phyloP scores from a whole-genome alignment of 768 basidiomycete species.

The Boletellus ananas region DNA sequence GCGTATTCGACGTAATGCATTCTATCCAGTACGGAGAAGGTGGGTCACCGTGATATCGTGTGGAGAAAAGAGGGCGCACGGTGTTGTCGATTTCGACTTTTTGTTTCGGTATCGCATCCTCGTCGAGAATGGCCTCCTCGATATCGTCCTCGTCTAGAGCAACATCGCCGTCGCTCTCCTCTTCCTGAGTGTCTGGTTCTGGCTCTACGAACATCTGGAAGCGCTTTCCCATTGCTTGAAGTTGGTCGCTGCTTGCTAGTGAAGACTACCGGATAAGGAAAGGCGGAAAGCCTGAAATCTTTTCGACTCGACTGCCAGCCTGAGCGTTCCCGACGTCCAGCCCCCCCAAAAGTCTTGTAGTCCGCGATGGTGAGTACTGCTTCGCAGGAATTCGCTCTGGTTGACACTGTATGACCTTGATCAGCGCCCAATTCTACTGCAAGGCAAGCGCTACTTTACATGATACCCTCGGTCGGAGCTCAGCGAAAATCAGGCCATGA shows the following conservation, averaged over 20 bases:
- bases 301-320: slow-evolving; percentile 11
- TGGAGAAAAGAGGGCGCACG: slow-evolving; percentile 36
- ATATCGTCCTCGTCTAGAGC: slow-evolving; percentile 76
- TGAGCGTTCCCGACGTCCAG: not conserved
- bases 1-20: slow-evolving; percentile 76
- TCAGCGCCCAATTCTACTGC: slow-evolving; percentile 71
- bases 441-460: slow-evolving; percentile 39
- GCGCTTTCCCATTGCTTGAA: slow-evolving; percentile 13
- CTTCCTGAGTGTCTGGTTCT: slow-evolving; percentile 18
- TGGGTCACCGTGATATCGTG: no score
- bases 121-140: slow-evolving; percentile 60
- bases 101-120: slow-evolving; percentile 76
- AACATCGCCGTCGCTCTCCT: slow-evolving; percentile 39
- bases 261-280: slow-evolving; percentile 24
- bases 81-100: slow-evolving; percentile 72
- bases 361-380: slow-evolving; percentile 14
- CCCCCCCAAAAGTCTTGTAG: not conserved
- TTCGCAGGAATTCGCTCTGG: not conserved
- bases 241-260: not conserved
- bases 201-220: slow-evolving; percentile 2
- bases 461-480: slow-evolving; percentile 6
- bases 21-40: slow-evolving; percentile 36
- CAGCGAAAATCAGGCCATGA: slow-evolving; percentile 71
- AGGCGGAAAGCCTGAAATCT: slow-evolving; percentile 9
- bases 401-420: not conserved